A percentile compares a stretch with the other conserved stretches of the same genome.
phyloP scores from a whole-genome alignment of 305 asterid species.

The Ilex paraguariensis region DNA sequence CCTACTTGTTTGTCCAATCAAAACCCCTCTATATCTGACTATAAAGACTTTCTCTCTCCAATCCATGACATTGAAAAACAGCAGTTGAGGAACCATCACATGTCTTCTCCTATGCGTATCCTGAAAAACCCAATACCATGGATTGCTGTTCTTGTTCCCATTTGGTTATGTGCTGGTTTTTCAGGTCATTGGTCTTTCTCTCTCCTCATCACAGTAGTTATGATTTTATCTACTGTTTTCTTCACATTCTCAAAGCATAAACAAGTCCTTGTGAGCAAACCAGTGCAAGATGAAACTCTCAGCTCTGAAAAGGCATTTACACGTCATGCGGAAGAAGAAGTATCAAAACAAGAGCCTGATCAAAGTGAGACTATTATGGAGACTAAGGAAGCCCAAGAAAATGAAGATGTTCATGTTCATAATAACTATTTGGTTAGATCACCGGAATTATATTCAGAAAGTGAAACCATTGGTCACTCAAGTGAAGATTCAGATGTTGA shows the following conservation, averaged over 20 bases:
- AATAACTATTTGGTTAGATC: constrained; percentile 13
- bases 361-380: not conserved
- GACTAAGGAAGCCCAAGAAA: constrained; percentile 5
- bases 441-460: constrained; percentile 51
- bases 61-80: not conserved
- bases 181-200: constrained; percentile 24
- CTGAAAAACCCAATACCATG: constrained; percentile 38
- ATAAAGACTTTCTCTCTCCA: not conserved
- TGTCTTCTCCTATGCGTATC: constrained; percentile 39
- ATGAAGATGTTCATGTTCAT: constrained; percentile 1
- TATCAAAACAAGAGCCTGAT: not conserved
- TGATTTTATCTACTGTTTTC: not conserved
- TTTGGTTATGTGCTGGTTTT: constrained; percentile 28
- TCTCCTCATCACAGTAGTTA: constrained; percentile 22
- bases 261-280: not conserved
- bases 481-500: constrained; percentile 59
- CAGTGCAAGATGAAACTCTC: not conserved
- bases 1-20: constrained; percentile 1
- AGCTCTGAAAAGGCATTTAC: not conserved
- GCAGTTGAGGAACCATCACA: constrained; percentile 11
- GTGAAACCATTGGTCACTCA: constrained; percentile 52
- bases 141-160: constrained; percentile 34
- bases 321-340: not conserved
- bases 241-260: not conserved
- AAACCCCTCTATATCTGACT: not conserved